Base-by-base conservation (phyloP, 1,284 basidiomycete species). In the Calocybe gambosa region DNA sequence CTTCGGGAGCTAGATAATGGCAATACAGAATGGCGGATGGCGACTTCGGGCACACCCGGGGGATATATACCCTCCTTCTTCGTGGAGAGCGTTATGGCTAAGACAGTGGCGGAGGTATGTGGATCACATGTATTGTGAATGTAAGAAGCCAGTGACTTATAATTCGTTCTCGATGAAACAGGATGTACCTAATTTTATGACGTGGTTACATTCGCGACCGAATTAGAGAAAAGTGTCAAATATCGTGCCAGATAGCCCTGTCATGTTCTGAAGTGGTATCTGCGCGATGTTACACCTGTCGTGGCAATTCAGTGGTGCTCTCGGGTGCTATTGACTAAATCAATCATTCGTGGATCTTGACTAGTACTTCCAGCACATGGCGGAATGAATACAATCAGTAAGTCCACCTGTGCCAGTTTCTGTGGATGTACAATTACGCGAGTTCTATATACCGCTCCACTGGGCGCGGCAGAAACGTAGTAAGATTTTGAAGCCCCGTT, bases 371-470 rank as follows among this genome's bases (percentile, higher is more conserved):
- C 3, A 7, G n/a, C 28, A 13, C 28, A 29, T 10, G 28, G 28
- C 8, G 28, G 9, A 29, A 10, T 29, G 28, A 13, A 13, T 13
- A 29, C 13, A n/a, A 25, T 15, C 20, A 20, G 29, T 9, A 33
- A 13, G 9, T 33, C 31, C 18, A 26, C 18, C n/a, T 26, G 29
- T 18, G 40, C 18, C n/a, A 37, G 31, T 16, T 16, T 38, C 40
- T 16, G 6, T 9, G 5, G 3, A 13, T 23, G n/a, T 12, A 10
- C 25, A 10, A 26, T 47, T 19, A 91, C 31, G 79, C 85, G 42
- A 91, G 73, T 57, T 93, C 90, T 21, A 93, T 70, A 62, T 93
- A 93, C 52, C 90, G 77, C 58, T 89, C 87, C 56, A 93, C 90
- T 92, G 54, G 2, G 49, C 21, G 43, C 8, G 21, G 46, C 23